Percentiles rank a stretch among this genome's conserved stretches.
Conservation (phyloP, 495 filamentous ascomycete species). For the Podospora pseudopauciseta region DNA sequence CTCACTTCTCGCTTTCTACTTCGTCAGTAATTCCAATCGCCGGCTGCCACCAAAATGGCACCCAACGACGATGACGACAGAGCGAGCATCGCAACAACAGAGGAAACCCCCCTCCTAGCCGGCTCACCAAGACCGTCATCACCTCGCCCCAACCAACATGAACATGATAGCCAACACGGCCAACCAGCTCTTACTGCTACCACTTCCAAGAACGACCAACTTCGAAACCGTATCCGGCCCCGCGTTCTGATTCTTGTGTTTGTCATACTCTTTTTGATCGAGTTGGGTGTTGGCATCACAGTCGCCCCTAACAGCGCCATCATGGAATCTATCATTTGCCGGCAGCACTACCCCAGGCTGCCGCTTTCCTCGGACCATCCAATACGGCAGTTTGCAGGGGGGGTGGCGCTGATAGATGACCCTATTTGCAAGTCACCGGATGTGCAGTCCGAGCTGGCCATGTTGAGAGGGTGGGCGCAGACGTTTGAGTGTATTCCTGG, state of each 20-base stretch:
- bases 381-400: background rate
- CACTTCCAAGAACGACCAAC: background rate
- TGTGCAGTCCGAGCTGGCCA: constrained; percentile 34
- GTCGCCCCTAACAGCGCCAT: constrained; percentile 27
- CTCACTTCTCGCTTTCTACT: background rate
- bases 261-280: constrained; percentile 28
- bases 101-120: constrained; percentile 19
- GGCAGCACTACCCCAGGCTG: constrained; percentile 29
- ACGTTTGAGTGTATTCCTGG: constrained; percentile 32
- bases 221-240: constrained; percentile 20
- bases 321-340: constrained; percentile 36
- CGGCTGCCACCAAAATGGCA: background rate
- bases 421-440: constrained; percentile 25
- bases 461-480: constrained; percentile 31
- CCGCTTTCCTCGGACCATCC: background rate
- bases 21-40: background rate
- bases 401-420: constrained; percentile 16
- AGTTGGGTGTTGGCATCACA: constrained; percentile 23
- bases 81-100: constrained; percentile 2
- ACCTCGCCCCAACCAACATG: background rate
- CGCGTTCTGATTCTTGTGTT: constrained; percentile 28
- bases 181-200: constrained; percentile 6
- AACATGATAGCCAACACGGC: background rate
- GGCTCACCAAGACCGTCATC: background rate
- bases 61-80: background rate